Percentiles rank a stretch among this genome's conserved stretches.
phyloP scores from a whole-genome alignment of 192 early-diverging fungal species.

The Entomortierella lignicola region DNA sequence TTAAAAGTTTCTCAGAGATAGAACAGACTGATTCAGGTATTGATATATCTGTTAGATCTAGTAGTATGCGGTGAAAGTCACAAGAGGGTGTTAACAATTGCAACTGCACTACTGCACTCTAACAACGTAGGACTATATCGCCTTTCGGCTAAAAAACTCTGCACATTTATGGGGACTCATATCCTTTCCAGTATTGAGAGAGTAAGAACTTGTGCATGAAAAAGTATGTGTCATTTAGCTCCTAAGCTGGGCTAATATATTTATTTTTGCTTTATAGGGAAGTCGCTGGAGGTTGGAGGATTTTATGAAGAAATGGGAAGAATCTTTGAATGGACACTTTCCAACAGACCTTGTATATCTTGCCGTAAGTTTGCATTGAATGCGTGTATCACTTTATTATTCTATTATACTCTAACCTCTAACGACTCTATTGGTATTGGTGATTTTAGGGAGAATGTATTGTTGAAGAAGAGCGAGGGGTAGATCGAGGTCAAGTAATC shows the following conservation, averaged over 20 bases:
- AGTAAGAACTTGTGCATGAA: constrained; percentile 4
- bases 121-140: constrained; percentile 8
- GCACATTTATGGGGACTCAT: constrained; percentile 33
- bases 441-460: constrained; percentile 42
- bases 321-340: constrained; percentile 45
- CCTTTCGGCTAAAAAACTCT: constrained; percentile 22
- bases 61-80: not conserved
- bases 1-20: constrained; percentile 29
- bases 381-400: not conserved
- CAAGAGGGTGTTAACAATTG: no score
- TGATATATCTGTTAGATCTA: not conserved
- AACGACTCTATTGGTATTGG: not conserved
- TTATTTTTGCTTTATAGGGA: constrained; percentile 20
- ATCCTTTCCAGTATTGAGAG: constrained; percentile 27
- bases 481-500: constrained; percentile 18
- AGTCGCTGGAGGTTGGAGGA: constrained; percentile 56
- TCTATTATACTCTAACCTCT: not conserved
- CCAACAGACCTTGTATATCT: constrained; percentile 37
- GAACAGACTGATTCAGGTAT: constrained; percentile 5
- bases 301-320: constrained; percentile 56
- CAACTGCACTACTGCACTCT: not conserved
- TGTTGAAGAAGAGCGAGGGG: constrained; percentile 21
- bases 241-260: not conserved
- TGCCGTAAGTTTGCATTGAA: constrained; percentile 25
- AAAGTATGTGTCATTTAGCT: not conserved